Percentiles rank a stretch among this genome's conserved stretches.
phyloP scores from a whole-genome alignment of 805 yeast species.

The Vanderwaltozyma verrucispora region DNA sequence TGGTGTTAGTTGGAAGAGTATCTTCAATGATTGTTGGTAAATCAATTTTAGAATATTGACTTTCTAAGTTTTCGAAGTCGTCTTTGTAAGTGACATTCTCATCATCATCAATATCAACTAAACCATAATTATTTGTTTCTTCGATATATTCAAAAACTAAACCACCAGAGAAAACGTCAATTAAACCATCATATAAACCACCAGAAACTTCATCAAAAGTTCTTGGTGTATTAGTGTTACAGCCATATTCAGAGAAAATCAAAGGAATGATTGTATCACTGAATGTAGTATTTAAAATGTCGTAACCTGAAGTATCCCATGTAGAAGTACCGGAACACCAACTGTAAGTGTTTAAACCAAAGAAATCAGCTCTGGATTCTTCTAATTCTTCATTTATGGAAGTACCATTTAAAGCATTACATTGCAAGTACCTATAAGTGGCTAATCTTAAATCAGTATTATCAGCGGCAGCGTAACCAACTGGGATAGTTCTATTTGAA shows the following conservation, averaged over 20 bases:
- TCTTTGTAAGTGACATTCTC: conserved; percentile 32
- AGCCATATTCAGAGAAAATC: conserved; percentile 72
- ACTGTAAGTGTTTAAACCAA: conserved; percentile 77
- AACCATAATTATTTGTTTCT: conserved; percentile 70
- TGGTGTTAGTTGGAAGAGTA: conserved; percentile 25
- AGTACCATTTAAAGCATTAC: conserved; percentile 49
- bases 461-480: conserved; percentile 95
- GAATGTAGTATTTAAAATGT: conserved; percentile 44
- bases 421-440: conserved; percentile 71
- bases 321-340: conserved; percentile 67
- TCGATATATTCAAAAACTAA: conserved; percentile 84
- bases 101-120: conserved; percentile 44
- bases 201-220: conserved; percentile 70
- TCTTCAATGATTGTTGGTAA: conserved; percentile 32
- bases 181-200: conserved; percentile 59
- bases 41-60: conserved; percentile 30
- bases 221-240: conserved; percentile 69
- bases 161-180: conserved; percentile 71
- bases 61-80: conserved; percentile 44
- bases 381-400: conserved; percentile 37
- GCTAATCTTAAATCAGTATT: conserved; percentile 58
- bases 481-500: conserved; percentile 71
- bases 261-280: conserved; percentile 54
- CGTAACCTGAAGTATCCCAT: conserved; percentile 65
- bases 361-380: conserved; percentile 68